Evolutionary conservation across 306 rosid genomes (phyloP).

Genomic region (Rosa persica): DNA sequence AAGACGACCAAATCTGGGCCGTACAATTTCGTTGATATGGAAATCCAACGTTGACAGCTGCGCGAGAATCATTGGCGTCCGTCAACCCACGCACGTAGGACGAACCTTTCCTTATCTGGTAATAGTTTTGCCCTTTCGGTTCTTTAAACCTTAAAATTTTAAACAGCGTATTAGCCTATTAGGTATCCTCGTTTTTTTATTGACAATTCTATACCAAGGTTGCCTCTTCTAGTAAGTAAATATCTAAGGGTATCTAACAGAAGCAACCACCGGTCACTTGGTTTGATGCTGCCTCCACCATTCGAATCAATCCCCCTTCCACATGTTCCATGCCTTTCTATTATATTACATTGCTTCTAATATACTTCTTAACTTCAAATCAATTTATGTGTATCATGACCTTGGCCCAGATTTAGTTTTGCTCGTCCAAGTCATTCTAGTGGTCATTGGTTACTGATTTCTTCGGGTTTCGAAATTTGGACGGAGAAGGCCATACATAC

Average conservation of each 20-base stretch:
- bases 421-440: not conserved
- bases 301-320: not conserved
- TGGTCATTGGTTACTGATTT: too few relatives aligned
- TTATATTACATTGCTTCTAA: not conserved
- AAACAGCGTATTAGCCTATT: not conserved
- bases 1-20: constrained; percentile 17
- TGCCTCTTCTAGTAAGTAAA: not conserved
- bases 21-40: constrained; percentile 4
- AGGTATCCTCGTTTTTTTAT: not conserved
- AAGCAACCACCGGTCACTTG: not conserved
- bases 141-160: not conserved
- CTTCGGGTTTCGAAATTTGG: not conserved
- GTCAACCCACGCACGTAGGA: constrained; percentile 3
- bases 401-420: not conserved
- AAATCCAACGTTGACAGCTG: constrained; percentile 10
- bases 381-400: not conserved
- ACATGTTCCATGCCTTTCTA: not conserved
- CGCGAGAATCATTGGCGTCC: constrained; percentile 19
- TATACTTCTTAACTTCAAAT: not conserved
- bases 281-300: not conserved
- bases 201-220: not conserved
- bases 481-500: not conserved
- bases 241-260: not conserved
- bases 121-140: not conserved
- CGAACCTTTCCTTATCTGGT: constrained; percentile 32